Percentiles rank a stretch among this genome's conserved stretches.
Evolutionary conservation across 257 asterid genomes (phyloP).

Genomic region (Galeopsis tetrahit): DNA sequence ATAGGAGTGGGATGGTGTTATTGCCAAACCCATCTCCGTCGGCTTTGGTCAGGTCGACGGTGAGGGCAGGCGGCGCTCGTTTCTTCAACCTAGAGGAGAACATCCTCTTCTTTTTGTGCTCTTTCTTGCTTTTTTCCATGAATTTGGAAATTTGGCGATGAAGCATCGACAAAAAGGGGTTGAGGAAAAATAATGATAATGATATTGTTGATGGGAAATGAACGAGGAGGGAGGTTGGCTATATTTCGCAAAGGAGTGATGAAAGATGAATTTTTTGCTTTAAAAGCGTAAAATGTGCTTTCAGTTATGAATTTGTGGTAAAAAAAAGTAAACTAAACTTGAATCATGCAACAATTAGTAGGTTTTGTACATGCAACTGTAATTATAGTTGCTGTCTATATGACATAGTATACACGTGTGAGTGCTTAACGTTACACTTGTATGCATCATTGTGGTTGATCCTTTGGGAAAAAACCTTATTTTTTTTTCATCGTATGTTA

Average conservation of each 20-base stretch:
- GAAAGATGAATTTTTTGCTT: neutral
- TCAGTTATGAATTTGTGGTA: constrained; percentile 17
- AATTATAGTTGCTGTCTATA: no score
- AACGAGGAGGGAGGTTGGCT: neutral
- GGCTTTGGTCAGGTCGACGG: neutral
- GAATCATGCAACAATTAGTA: neutral
- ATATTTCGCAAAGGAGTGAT: neutral
- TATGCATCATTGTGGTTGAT: no score
- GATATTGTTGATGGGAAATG: neutral
- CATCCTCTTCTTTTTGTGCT: constrained; percentile 21
- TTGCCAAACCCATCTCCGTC: neutral
- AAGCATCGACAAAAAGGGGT: neutral
- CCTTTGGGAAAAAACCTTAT: no score
- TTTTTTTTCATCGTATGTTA: no score
- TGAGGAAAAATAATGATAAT: neutral
- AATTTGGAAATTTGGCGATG: neutral
- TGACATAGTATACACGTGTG: no score
- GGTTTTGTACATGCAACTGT: neutral
- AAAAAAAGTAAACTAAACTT: neutral
- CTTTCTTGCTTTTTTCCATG: constrained; percentile 33
- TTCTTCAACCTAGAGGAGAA: constrained; percentile 33
- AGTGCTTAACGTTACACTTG: no score
- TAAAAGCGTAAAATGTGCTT: constrained; percentile 25
- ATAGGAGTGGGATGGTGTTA: constrained; percentile 30
- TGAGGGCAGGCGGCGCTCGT: constrained; percentile 35